phyloP scores from a whole-genome alignment of 352 stramenopile species.

The Globisporangium abappressorium region DNA sequence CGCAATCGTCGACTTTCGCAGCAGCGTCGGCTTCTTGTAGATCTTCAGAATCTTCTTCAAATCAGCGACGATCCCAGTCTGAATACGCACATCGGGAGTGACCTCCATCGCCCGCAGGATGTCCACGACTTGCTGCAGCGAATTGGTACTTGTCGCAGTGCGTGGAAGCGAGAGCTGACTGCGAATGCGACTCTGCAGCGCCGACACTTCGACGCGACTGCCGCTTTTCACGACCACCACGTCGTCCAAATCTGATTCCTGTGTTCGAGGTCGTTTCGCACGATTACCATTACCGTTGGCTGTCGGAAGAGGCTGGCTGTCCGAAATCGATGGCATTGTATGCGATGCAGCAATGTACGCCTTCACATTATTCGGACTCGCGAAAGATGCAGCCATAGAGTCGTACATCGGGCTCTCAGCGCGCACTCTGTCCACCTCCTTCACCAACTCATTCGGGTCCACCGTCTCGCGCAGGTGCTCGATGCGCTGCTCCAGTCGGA shows the following conservation, averaged over 20 bases:
- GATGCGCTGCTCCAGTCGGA: constrained; percentile 78
- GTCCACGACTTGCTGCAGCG: constrained; percentile 75
- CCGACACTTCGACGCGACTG: constrained; percentile 57
- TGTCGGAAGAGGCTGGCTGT: constrained; percentile 26
- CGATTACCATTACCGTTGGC: constrained; percentile 15
- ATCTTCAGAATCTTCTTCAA: constrained; percentile 76
- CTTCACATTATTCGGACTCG: constrained; percentile 50
- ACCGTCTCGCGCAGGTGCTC: constrained; percentile 59
- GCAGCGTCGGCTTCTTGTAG: constrained; percentile 77
- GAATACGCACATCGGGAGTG: constrained; percentile 62
- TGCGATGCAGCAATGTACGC: constrained; percentile 57
- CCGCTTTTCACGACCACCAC: constrained; percentile 63
- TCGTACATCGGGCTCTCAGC: constrained; percentile 65
- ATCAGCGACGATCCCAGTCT: constrained; percentile 66
- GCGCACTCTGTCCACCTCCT: constrained; percentile 70
- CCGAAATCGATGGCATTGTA: constrained; percentile 40
- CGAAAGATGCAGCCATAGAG: constrained; percentile 63
- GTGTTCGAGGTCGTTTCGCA: constrained; percentile 54
- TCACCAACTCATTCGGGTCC: constrained; percentile 78
- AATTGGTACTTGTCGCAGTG: constrained; percentile 56
- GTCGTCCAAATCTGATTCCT: constrained; percentile 66
- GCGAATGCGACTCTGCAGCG: constrained; percentile 67
- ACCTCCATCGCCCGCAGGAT: constrained; percentile 78
- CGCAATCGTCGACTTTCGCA: constrained; percentile 68
- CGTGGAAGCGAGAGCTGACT: constrained; percentile 56